Percentiles rank a stretch among this genome's conserved stretches.
Conservation (phyloP, 495 filamentous ascomycete genomes). For the Aspergillus taichungensis region DNA sequence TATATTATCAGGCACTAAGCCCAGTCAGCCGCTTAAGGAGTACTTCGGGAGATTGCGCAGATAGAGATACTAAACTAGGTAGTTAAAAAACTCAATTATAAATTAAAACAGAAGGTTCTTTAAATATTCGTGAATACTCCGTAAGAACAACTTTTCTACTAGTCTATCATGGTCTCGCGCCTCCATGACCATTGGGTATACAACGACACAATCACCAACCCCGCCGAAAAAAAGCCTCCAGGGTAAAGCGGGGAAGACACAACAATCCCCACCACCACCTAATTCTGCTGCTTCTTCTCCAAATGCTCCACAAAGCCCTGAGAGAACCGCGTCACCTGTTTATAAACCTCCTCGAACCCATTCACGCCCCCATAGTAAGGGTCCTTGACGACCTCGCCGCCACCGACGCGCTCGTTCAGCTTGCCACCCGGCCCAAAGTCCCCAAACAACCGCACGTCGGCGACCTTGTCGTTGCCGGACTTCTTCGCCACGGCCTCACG, state of each 20-base stretch:
- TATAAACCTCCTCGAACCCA: constrained; percentile 79
- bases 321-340: constrained; percentile 74
- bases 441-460: constrained; percentile 72
- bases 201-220: neutral
- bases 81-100: too few species aligned
- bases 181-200: neutral
- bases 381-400: constrained; percentile 71
- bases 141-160: too few species aligned
- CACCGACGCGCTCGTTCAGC: constrained; percentile 61
- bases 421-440: constrained; percentile 62
- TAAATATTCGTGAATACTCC: too few species aligned
- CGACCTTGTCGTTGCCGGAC: constrained; percentile 26
- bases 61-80: too few species aligned
- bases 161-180: too few species aligned
- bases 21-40: too few species aligned
- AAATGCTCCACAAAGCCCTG: constrained; percentile 57
- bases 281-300: constrained; percentile 15
- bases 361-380: constrained; percentile 83
- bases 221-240: neutral
- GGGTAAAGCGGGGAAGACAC: neutral
- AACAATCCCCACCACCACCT: neutral
- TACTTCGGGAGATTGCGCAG: too few species aligned
- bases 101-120: too few species aligned
- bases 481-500: constrained; percentile 44
- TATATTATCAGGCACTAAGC: too few species aligned